phyloP scores from a whole-genome alignment of 2,329 filamentous ascomycete species.

The Aspergillus puulaauensis region DNA sequence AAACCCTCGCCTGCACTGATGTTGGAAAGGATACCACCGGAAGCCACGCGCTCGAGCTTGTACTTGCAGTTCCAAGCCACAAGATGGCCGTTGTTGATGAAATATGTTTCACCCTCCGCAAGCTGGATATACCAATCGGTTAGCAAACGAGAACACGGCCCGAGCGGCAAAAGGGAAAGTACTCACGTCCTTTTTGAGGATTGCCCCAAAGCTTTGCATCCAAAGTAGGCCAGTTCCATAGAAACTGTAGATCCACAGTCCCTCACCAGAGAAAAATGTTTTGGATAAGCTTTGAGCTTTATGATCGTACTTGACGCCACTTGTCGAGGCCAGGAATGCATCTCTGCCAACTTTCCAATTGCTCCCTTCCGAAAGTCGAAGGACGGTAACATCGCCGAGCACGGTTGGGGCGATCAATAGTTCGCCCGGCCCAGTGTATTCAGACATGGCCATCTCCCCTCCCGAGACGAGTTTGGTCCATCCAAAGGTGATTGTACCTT shows the following conservation, averaged over 20 bases:
- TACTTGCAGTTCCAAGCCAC: constrained; percentile 98
- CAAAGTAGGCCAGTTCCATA: constrained; percentile 78
- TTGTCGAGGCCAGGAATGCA: constrained; percentile 79
- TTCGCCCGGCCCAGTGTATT: constrained; percentile 87
- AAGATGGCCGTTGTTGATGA: constrained; percentile 88
- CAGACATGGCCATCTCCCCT: constrained; percentile 74
- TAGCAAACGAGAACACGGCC: neutral
- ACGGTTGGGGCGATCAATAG: constrained; percentile 76
- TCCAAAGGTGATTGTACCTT: constrained; percentile 79
- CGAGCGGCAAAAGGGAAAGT: neutral
- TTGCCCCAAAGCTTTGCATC: constrained; percentile 91
- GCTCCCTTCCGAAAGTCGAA: constrained; percentile 66
- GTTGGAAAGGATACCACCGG: constrained; percentile 88
- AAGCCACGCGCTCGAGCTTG: constrained; percentile 82
- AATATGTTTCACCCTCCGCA: constrained; percentile 75
- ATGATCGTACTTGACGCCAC: constrained; percentile 83
- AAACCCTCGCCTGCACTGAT: constrained; percentile 80
- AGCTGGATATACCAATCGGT: constrained; percentile 28
- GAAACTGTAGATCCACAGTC: constrained; percentile 86
- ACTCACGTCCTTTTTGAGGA: constrained; percentile 83
- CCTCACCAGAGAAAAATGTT: constrained; percentile 91
- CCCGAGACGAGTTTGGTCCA: constrained; percentile 88
- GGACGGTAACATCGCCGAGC: constrained; percentile 80
- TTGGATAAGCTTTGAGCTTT: constrained; percentile 85
- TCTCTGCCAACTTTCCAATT: constrained; percentile 84